Evolutionary conservation across 1,284 basidiomycete genomes (phyloP), one percentile per base, ranked within the genome.

Genomic region (Puccinia horiana): DNA sequence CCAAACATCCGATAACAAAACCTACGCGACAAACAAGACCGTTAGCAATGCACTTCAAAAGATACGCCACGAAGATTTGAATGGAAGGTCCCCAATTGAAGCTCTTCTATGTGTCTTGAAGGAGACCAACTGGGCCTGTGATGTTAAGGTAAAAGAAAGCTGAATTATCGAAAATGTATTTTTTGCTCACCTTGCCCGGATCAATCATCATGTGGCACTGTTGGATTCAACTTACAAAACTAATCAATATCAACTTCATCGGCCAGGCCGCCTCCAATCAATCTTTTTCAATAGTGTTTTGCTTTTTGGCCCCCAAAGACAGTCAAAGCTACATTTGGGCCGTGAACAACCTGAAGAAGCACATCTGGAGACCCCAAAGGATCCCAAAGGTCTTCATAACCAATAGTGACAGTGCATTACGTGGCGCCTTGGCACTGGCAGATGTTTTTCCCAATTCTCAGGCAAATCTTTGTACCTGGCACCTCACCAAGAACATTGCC

Each of bases 41-140:
- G 23, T 58, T n/a, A 58, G 29, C 20, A 58, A 58, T n/a, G 29
- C 56, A 58, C 56, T 58, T 58, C 56, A 58, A n/a, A 58, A 58
- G 29, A 58, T 58, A 9, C 23, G 29, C 23, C 23, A n/a, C 56
- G 12, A 32, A 20, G 61, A 65, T 29, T 26, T 65, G 35, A 26
- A 14, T 14, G 29, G 61, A 6, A 32, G 56, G 9, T 32, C 23
- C 56, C 20, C 29, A 6, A 23, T n/a, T 58, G 56, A 58, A 58
- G 56, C 56, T 58, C 20, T 32, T 11, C 23, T 20, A 32, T 58
- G 56, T 58, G 56, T 23, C 56, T 58, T 9, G 56, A 32, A 23
- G 56, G 23, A n/a, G 23, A 58, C n/a, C n/a, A n/a, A n/a, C n/a
- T n/a, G n/a, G n/a, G n/a, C n/a, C n/a, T n/a, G n/a, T n/a, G n/a